Conservation (phyloP, 805 yeast genomes). For the Sugiyamaella qingdaonensis region DNA sequence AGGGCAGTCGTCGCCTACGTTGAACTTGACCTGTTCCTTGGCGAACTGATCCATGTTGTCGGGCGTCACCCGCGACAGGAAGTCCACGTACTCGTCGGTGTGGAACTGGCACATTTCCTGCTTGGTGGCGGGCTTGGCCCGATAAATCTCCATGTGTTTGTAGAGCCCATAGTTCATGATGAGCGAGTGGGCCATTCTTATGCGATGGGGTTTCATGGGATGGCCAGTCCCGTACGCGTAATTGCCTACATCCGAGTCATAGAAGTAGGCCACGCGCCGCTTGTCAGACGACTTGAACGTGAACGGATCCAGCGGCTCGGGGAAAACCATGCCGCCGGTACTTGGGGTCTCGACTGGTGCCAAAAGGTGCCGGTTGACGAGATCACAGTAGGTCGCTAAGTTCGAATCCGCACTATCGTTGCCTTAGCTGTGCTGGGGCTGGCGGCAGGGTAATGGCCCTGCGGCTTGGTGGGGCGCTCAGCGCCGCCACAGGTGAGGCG, state of each 20-base stretch:
- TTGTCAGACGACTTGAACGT: slow-evolving; percentile 16
- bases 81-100: slow-evolving; percentile 95
- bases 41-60: slow-evolving; percentile 84
- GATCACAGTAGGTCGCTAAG: background rate
- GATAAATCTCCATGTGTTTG: slow-evolving; percentile 93
- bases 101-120: slow-evolving; percentile 99
- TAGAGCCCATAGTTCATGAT: slow-evolving; percentile 96
- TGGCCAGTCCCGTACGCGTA: slow-evolving; percentile 98
- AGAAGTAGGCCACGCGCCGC: slow-evolving; percentile 62
- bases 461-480: too few relatives aligned
- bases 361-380: too few relatives aligned
- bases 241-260: slow-evolving; percentile 92
- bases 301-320: slow-evolving; percentile 15
- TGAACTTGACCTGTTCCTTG: slow-evolving; percentile 85
- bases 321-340: slow-evolving; percentile 4
- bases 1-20: slow-evolving; percentile 96
- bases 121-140: slow-evolving; percentile 96
- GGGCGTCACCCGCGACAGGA: slow-evolving; percentile 83
- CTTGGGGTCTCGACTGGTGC: too few relatives aligned
- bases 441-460: too few relatives aligned
- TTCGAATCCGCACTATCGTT: background rate
- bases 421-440: too few relatives aligned
- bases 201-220: slow-evolving; percentile 98
- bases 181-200: slow-evolving; percentile 96
- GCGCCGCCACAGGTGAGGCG: background rate